Percentiles rank a stretch among this genome's conserved stretches.
Evolutionary conservation across 768 basidiomycete genomes (phyloP).

Genomic region (Termitomyces sp.): DNA sequence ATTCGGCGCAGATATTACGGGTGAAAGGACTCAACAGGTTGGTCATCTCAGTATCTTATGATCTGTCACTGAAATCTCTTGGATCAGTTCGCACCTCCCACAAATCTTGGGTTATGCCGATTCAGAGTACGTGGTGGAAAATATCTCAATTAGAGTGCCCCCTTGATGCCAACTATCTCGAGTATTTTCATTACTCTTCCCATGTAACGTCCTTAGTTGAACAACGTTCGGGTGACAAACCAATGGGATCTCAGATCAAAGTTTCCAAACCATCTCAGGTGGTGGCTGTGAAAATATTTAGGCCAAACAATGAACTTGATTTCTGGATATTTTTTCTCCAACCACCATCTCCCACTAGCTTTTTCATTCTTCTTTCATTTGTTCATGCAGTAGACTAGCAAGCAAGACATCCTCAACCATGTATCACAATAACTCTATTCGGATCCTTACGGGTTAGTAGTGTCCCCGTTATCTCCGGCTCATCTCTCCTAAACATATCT

Average conservation of each 20-base stretch:
- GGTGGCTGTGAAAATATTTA: conserved; percentile 46
- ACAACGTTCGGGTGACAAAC: conserved; percentile 15
- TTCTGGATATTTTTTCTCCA: conserved; percentile 27
- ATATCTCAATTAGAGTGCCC: conserved; percentile 72
- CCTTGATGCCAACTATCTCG: conserved; percentile 21
- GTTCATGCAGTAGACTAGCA: conserved; percentile 34
- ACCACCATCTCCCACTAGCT: conserved; percentile 20
- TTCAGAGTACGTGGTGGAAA: conserved; percentile 95
- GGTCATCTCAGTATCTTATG: not conserved
- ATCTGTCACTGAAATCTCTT: conserved; percentile 11
- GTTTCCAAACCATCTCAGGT: not conserved
- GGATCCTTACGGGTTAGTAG: conserved; percentile 66
- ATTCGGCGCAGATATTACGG: conserved; percentile 83
- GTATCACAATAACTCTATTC: conserved; percentile 80
- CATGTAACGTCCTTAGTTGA: not conserved
- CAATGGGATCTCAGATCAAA: conserved; percentile 13
- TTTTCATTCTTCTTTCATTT: conserved; percentile 23
- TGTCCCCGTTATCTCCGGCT: conserved; percentile 4
- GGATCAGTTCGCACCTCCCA: conserved; percentile 67
- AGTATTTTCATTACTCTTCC: not conserved
- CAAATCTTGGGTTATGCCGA: conserved; percentile 89
- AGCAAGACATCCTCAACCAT: conserved; percentile 28
- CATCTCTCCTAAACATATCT: conserved; percentile 11
- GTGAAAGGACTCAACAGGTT: conserved; percentile 92
- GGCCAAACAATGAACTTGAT: conserved; percentile 25